Percentiles rank a stretch among this genome's conserved stretches.
These are phyloP conservation scores for Erysiphe neolycopersici DNA, from an alignment of 2,329 filamentous ascomycete genomes.

Conservation along the genomic window DNA sequence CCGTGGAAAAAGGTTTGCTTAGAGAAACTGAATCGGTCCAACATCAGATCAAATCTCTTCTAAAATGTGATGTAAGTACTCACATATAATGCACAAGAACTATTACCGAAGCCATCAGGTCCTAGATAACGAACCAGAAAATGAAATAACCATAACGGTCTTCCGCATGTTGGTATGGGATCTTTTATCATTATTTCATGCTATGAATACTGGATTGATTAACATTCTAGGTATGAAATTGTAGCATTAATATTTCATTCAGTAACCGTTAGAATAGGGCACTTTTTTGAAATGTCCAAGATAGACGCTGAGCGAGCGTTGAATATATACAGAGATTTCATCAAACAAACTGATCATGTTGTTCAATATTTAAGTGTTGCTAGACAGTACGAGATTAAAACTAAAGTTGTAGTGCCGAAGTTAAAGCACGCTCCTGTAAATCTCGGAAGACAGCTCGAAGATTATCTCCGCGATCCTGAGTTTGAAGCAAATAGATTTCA, in stretches of 20 bases:
- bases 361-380: conserved; percentile 74
- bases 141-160: conserved; percentile 86
- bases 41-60: conserved; percentile 55
- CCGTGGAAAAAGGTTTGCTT: conserved; percentile 74
- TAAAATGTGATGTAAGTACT: conserved; percentile 62
- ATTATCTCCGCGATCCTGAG: conserved; percentile 82
- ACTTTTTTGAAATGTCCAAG: conserved; percentile 96
- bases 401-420: conserved; percentile 80
- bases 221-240: conserved; percentile 55
- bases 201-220: conserved; percentile 91
- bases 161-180: conserved; percentile 82
- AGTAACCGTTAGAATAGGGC: conserved; percentile 25
- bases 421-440: conserved; percentile 92
- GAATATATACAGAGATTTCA: conserved; percentile 76
- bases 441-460: conserved; percentile 65
- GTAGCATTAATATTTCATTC: background rate
- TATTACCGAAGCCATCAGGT: conserved; percentile 25
- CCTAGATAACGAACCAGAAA: conserved; percentile 67
- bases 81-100: background rate
- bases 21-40: conserved; percentile 83
- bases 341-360: conserved; percentile 73
- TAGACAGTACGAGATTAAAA: conserved; percentile 74
- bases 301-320: conserved; percentile 79
- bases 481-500: conserved; percentile 85
- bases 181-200: conserved; percentile 69